A percentile compares a stretch with the other conserved stretches of the same genome.
Conservation (phyloP, 2,329 filamentous ascomycete genomes). For the Colletotrichum sp. region DNA sequence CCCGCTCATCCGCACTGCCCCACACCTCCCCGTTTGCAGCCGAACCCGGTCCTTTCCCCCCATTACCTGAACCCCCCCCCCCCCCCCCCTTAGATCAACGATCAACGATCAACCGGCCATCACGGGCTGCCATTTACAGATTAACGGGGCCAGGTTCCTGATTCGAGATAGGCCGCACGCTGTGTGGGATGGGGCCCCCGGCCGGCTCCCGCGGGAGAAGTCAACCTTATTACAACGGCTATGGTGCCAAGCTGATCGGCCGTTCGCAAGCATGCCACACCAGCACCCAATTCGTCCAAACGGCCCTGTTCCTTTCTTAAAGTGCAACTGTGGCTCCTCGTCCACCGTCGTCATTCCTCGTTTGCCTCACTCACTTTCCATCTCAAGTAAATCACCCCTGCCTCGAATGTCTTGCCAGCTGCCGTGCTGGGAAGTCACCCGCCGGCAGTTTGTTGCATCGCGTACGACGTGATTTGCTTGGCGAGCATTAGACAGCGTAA, state of each 20-base stretch:
- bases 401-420: conserved; percentile 11
- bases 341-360: neutral
- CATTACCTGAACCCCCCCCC: too few species aligned
- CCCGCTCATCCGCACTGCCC: too few species aligned
- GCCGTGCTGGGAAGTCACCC: conserved; percentile 17
- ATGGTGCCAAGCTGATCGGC: conserved; percentile 6
- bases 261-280: neutral
- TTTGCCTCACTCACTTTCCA: neutral
- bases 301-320: neutral
- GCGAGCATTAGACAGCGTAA: neutral
- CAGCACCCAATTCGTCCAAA: neutral
- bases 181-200: neutral
- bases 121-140: neutral
- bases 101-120: neutral
- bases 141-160: neutral
- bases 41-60: too few species aligned
- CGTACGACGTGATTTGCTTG: conserved; percentile 13
- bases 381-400: neutral
- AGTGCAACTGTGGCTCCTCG: neutral
- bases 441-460: conserved; percentile 20
- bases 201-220: neutral
- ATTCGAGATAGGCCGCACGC: neutral
- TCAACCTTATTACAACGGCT: conserved; percentile 15
- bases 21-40: too few species aligned
- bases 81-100: neutral